phyloP scores from a whole-genome alignment of 2,329 filamentous ascomycete genomes.

The Aureobasidium pullulans region DNA sequence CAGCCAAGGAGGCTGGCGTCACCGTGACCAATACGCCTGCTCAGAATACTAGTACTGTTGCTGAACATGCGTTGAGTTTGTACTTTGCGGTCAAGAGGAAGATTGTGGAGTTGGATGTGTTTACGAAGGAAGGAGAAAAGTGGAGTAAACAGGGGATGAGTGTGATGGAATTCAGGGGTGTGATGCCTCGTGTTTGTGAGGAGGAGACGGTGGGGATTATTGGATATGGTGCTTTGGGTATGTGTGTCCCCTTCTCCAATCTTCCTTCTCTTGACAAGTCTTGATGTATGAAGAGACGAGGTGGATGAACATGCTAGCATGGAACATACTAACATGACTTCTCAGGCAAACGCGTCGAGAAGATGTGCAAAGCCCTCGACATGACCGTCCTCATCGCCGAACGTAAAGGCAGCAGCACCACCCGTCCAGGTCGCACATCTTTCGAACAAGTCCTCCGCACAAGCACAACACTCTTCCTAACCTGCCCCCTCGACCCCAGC shows the following conservation, averaged over 20 bases:
- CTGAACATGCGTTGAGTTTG: slow-evolving; percentile 44
- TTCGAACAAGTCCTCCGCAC: slow-evolving; percentile 31
- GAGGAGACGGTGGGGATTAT: slow-evolving; percentile 45
- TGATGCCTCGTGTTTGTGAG: slow-evolving; percentile 36
- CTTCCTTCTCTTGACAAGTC: slow-evolving; percentile 4
- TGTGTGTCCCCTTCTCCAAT: slow-evolving; percentile 4
- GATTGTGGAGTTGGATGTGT: slow-evolving; percentile 31
- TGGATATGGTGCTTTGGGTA: slow-evolving; percentile 43
- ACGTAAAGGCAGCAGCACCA: slow-evolving; percentile 31
- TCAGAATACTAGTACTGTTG: slow-evolving; percentile 38
- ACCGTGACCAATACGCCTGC: slow-evolving; percentile 40
- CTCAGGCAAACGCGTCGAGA: slow-evolving; percentile 35
- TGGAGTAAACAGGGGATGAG: slow-evolving; percentile 36
- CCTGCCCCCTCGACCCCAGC: slow-evolving; percentile 21
- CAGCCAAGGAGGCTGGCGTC: slow-evolving; percentile 37
- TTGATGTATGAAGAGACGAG: no score
- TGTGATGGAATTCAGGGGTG: slow-evolving; percentile 25
- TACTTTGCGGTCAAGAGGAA: slow-evolving; percentile 41
- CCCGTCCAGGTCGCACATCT: slow-evolving; percentile 25
- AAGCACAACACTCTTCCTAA: slow-evolving; percentile 33
- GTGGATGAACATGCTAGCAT: no score
- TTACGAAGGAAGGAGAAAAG: slow-evolving; percentile 28
- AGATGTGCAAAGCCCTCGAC: slow-evolving; percentile 37
- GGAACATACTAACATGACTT: neutral
- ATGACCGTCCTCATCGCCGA: slow-evolving; percentile 45